Percentiles rank a stretch among this genome's conserved stretches.
Conservation (phyloP, 768 basidiomycete species). For the Zangia roseola region DNA sequence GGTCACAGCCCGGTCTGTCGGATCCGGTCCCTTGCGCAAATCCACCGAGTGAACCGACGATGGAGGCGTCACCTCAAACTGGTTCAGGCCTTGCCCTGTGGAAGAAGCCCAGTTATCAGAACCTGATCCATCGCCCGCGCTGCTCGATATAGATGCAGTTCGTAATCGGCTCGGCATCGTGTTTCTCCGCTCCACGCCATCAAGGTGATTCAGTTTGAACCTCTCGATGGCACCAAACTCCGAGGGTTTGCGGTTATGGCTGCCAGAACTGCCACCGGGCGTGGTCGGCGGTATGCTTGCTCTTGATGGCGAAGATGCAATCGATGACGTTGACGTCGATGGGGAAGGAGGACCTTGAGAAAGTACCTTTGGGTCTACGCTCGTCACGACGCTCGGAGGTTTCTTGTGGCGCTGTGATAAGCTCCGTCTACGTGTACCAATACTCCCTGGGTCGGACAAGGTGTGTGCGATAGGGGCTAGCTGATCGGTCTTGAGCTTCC, state of each 20-base stretch:
- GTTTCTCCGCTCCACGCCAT: constrained; percentile 71
- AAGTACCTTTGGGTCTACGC: constrained; percentile 58
- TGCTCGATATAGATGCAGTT: constrained; percentile 84
- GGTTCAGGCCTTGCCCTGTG: constrained; percentile 48
- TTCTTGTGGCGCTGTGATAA: constrained; percentile 80
- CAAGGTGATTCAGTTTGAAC: constrained; percentile 81
- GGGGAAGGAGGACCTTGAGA: constrained; percentile 87
- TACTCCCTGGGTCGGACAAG: constrained; percentile 57
- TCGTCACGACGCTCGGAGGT: constrained; percentile 75
- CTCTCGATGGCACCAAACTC: constrained; percentile 86
- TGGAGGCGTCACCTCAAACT: constrained; percentile 65
- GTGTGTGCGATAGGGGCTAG: constrained; percentile 75
- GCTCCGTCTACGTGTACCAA: constrained; percentile 71
- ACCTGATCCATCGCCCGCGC: constrained; percentile 73
- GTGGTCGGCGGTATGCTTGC: constrained; percentile 70
- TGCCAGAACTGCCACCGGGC: constrained; percentile 54
- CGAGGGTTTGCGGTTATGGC: constrained; percentile 81
- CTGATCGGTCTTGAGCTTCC: constrained; percentile 91
- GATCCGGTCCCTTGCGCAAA: constrained; percentile 71
- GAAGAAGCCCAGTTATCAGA: constrained; percentile 73
- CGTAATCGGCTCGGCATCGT: constrained; percentile 87
- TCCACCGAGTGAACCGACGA: constrained; percentile 88
- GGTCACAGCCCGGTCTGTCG: constrained; percentile 86
- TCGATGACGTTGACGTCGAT: constrained; percentile 87
- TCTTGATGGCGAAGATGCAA: constrained; percentile 86